These are phyloP conservation scores for Geranium brycei DNA, from an alignment of 345 rosid genomes.

Conservation along the genomic window DNA sequence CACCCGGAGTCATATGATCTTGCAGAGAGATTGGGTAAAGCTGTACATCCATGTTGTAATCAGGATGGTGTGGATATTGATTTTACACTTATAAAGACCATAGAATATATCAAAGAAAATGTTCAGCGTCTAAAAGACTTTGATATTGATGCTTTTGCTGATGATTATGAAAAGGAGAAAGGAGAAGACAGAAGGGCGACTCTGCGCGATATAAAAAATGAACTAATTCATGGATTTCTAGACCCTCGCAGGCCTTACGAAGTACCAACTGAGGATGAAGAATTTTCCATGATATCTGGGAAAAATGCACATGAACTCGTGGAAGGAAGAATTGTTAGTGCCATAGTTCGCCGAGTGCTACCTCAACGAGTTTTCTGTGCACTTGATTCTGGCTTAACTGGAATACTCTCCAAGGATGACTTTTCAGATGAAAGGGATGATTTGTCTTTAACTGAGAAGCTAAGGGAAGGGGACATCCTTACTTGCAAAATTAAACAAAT, in stretches of 20 bases:
- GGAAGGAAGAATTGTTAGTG: constrained; percentile 88
- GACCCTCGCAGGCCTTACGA: constrained; percentile 74
- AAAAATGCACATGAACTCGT: constrained; percentile 85
- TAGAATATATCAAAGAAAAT: constrained; percentile 84
- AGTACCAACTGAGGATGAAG: constrained; percentile 83
- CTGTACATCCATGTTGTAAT: constrained; percentile 34
- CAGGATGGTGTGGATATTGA: constrained; percentile 68
- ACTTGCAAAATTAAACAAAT: constrained; percentile 87
- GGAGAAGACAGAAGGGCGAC: constrained; percentile 63
- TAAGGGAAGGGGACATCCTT: constrained; percentile 79
- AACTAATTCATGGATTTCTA: constrained; percentile 76
- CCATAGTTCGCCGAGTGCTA: constrained; percentile 67
- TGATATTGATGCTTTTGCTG: constrained; percentile 42
- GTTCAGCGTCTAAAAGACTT: constrained; percentile 51
- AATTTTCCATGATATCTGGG: constrained; percentile 87
- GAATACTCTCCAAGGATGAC: constrained; percentile 81
- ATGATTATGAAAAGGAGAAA: constrained; percentile 22
- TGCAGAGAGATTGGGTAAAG: constrained; percentile 87
- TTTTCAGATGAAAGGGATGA: constrained; percentile 86
- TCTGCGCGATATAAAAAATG: constrained; percentile 52
- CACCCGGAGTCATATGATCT: constrained; percentile 91
- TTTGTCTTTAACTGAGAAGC: constrained; percentile 57
- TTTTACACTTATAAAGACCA: constrained; percentile 85
- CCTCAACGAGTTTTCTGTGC: constrained; percentile 76
- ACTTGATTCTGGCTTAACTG: constrained; percentile 89